A percentile compares a stretch with the other conserved stretches of the same genome.
Conservation (phyloP, 306 rosid species). For the Prosopis cineraria region DNA sequence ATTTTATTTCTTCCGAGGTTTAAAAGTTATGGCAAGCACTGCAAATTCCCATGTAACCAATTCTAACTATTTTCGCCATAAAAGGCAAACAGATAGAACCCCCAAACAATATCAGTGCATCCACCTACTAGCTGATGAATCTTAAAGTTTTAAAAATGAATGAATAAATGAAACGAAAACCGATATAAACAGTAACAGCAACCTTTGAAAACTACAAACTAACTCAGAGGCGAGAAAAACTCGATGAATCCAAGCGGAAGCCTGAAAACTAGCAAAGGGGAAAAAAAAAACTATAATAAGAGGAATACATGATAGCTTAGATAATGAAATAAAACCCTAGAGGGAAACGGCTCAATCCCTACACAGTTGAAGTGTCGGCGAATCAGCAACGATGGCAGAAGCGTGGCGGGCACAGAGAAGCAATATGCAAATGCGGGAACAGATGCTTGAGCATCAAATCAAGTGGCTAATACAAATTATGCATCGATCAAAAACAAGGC, state of each 20-base stretch:
- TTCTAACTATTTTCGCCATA: conserved; percentile 1
- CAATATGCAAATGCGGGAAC: conserved; percentile 31
- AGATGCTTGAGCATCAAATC: conserved; percentile 36
- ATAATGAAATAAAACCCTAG: conserved; percentile 49
- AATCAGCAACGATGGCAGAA: conserved; percentile 39
- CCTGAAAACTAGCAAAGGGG: conserved; percentile 7
- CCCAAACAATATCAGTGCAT: conserved; percentile 13
- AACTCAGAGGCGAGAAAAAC: conserved; percentile 25
- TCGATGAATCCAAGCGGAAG: conserved; percentile 33
- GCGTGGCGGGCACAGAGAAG: conserved; percentile 25
- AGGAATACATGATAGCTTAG: conserved; percentile 10
- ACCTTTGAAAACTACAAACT: conserved; percentile 31
- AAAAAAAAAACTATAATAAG: conserved; percentile 9
- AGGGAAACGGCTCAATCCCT: conserved; percentile 35
- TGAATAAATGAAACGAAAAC: not conserved
- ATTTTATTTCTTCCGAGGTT: conserved; percentile 15
- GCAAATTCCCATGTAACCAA: conserved; percentile 10
- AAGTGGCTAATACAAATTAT: conserved; percentile 16
- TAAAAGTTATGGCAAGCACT: conserved; percentile 3
- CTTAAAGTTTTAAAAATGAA: not conserved
- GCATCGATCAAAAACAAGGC: conserved; percentile 47
- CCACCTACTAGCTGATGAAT: not conserved
- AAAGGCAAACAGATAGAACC: conserved; percentile 20
- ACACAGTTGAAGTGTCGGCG: conserved; percentile 42
- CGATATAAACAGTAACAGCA: not conserved